These are phyloP conservation scores for Hemileccinum rubropunctum DNA, from an alignment of 768 basidiomycete species.

Conservation along the genomic window DNA sequence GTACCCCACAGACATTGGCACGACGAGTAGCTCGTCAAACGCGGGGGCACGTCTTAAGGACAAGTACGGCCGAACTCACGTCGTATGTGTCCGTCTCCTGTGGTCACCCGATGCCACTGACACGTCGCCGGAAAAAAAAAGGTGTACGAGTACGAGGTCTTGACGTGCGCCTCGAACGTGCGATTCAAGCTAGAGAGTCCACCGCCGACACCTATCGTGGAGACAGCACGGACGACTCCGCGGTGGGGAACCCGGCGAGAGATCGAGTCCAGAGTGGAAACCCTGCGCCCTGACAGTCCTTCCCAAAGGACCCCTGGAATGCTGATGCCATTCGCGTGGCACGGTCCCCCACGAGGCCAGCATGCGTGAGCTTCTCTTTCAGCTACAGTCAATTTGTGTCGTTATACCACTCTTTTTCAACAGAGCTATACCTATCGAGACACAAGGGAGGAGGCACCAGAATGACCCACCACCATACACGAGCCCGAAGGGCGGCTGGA, in stretches of 20 bases:
- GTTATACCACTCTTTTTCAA: not conserved
- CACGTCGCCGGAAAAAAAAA: not conserved
- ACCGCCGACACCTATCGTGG: not conserved
- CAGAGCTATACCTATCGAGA: not conserved
- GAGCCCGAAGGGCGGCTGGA: slow-evolving; percentile 10
- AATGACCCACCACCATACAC: slow-evolving; percentile 14
- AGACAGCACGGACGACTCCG: not conserved
- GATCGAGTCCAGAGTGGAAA: not conserved
- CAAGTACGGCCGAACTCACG: slow-evolving; percentile 3
- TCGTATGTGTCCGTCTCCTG: slow-evolving; percentile 6
- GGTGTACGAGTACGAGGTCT: slow-evolving; percentile 23
- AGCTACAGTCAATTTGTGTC: not conserved
- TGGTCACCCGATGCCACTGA: not conserved
- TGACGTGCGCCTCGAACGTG: slow-evolving; percentile 17
- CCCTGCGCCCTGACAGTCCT: not conserved
- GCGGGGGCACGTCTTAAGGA: slow-evolving; percentile 17
- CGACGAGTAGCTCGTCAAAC: slow-evolving; percentile 6
- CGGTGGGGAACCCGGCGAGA: not conserved
- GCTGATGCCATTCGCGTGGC: slow-evolving; percentile 7
- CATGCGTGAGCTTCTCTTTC: slow-evolving; percentile 9
- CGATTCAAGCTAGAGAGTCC: slow-evolving; percentile 11
- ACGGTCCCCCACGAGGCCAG: not conserved
- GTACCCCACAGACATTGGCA: slow-evolving; percentile 14
- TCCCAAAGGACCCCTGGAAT: not conserved
- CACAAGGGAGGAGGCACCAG: not conserved